Evolutionary conservation across 2,329 filamentous ascomycete species (phyloP), one percentile per base, ranked within the genome.

Genomic region (Ceratocystis cacaofunesta): DNA sequence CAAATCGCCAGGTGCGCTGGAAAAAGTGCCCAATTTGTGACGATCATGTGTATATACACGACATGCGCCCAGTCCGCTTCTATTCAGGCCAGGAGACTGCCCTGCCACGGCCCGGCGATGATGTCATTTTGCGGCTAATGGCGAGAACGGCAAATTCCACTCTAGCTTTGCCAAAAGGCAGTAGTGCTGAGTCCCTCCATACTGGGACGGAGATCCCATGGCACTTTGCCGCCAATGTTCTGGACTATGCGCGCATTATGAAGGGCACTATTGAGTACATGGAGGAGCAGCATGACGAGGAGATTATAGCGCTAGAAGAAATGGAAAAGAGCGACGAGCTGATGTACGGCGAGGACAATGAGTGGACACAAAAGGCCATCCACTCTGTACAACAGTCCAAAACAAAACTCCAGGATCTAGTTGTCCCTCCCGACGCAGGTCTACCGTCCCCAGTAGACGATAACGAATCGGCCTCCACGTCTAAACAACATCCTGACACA

Each of bases 1-100:
- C 52, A 17, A 85, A 87, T 68, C 92, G 87, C 76, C 86, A 83
- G 70, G 79, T 87, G 36, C 82, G 88, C 65, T 96, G 90, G 83
- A 95, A 95, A 77, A 96, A 95, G 73, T 99, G 94, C 70, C 92
- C 94, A 0, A 92, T 99, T 43, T 99, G 94, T 74, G 94, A 90
- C 77, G 94, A 99, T 74, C 86, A 83, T 61, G 84, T 99, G n/a
- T 95, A 94, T 73, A 81, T 92, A n/a, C 87, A 89, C 7, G 94
- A 99, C 69, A 90, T 89, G 25, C 82, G 89, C 61, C 91, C 94
- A 1, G 92, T 96, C 25, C 84, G 92, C 61, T 96, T 94, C 81
- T 96, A 96, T 71, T 83, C 84, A 48, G 92, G 91, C 0, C 91
- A 96, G 75, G 92, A 97, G 75, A 86, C 85, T 55, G 83, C 88